Base-by-base conservation (phyloP, 1,284 basidiomycete genomes). In the Tranzscheliella williamsii region DNA sequence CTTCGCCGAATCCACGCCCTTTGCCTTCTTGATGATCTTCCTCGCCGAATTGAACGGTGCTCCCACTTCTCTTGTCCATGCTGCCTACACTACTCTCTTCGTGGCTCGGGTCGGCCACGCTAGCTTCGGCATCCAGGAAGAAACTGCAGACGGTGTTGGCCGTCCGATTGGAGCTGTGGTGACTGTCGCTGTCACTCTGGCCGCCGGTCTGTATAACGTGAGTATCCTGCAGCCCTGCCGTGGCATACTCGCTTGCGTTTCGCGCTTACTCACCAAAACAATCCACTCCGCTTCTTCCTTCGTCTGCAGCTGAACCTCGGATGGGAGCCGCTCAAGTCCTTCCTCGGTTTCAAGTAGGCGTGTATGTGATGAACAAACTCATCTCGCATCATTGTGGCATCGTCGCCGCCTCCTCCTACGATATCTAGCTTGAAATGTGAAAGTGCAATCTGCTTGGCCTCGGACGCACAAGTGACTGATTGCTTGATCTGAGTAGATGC, bases 11-110 rank as follows among this genome's bases (percentile, higher is more conserved):
- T 54, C 56, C 20, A 58, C 62, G 8, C 75, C 74, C 38, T 72
- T 76, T 29, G 52, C 66, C 21, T 75, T 76, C 55, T 57, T 67
- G 53, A 62, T 76, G 34, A 65, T 77, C 66, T 77, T 77, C 72
- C 67, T 77, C 38, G 73, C 75, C 30, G 75, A 77, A 60, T 69
- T 77, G 38, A 77, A 77, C 64, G 75, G 75, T 46, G 75, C 75
- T 21, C 75, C 75, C 27, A 77, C 75, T 29, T 60, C 58, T 34
- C 68, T 72, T 41, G 73, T 75, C 35, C 75, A 77, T 49, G 68
- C 62, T 27, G 73, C 66, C 27, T 77, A 72, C 70, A 49, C 68
- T 12, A 62, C 72, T 21, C 64, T 77, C 27, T 74, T 77, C 29
- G 45, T 52, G 17, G 52, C 58, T 16, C 72, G 75, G 29, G 70